Base-by-base conservation (phyloP, 352 stramenopile genomes). In the Phytophthora pisi region DNA sequence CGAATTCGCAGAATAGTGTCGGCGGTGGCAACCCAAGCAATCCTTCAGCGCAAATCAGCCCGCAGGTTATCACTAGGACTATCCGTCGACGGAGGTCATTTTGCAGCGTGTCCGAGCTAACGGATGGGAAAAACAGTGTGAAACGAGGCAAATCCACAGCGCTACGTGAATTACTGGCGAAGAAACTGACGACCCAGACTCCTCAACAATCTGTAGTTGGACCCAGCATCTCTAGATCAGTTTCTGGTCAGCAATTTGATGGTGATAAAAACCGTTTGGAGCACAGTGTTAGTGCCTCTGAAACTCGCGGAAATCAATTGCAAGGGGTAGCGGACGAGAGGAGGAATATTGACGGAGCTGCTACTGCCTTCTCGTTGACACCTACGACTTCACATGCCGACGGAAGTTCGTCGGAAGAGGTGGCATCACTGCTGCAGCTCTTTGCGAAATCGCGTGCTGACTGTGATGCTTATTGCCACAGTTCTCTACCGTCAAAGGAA, bases 401-500 rank as follows among this genome's bases (percentile, higher is more conserved):
- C 61, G 53, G 42, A 67, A 64, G 51, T 51, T 60, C 42, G 43
- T 70, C 45, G 10, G 74, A 88, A 77, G 84, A 91, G 28, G 57
- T 92, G 50, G 60, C 69, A 30, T 78, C 81, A 16, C 54, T 95
- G 26, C 36, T 96, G 46, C 72, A 92, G 10, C 67, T 94, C 9
- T 93, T 89, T 61, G 72, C 87, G 13, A 80, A 77, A 42, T 95
- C 82, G 5, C 75, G 84, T 57, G 57, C 64, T 15, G 86, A 95
- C 55, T 91, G 84, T 54, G 89, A 96, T 43, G 70, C 63, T 8
- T 94, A 87, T 57, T 92, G 84, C 28, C 86, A 93, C 62, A 87
- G 72, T 23, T 79, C 77, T 15, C 38, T 89, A 31, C 71, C 79
- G 0, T 87, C 70, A 8, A 74, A 73, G 38, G 88, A 95, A 51